Evolutionary conservation across 2,329 filamentous ascomycete species (phyloP).

Genomic region (Mariannaea elegans): DNA sequence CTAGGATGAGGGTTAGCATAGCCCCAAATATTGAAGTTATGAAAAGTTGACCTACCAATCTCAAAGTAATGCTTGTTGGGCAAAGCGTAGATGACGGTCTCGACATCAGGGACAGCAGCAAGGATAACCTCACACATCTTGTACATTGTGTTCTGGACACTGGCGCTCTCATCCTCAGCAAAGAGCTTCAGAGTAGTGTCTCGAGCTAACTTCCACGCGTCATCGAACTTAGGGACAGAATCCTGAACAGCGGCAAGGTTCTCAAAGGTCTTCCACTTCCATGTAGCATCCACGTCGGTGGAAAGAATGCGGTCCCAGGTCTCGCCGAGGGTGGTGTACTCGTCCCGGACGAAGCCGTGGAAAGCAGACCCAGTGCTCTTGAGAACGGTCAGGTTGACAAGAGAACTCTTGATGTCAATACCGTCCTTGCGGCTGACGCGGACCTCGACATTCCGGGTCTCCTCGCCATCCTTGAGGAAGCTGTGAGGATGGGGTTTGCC

Average conservation of each 20-base stretch:
- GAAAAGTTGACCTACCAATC: slow-evolving; percentile 70
- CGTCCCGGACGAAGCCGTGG: slow-evolving; percentile 91
- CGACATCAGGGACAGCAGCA: slow-evolving; percentile 74
- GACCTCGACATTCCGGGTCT: slow-evolving; percentile 85
- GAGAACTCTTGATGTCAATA: slow-evolving; percentile 79
- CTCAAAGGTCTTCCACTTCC: slow-evolving; percentile 83
- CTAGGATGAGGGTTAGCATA: slow-evolving; percentile 54
- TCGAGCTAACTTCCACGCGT: slow-evolving; percentile 80
- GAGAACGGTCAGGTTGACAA: slow-evolving; percentile 85
- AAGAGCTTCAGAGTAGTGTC: slow-evolving; percentile 91
- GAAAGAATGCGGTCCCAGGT: slow-evolving; percentile 95
- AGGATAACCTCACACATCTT: slow-evolving; percentile 95
- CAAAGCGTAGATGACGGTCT: slow-evolving; percentile 81
- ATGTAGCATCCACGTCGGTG: slow-evolving; percentile 87
- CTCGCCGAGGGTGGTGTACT: slow-evolving; percentile 90
- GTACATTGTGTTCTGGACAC: slow-evolving; percentile 98
- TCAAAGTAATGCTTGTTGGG: slow-evolving; percentile 99
- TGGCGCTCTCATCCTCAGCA: slow-evolving; percentile 88
- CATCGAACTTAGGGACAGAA: slow-evolving; percentile 74
- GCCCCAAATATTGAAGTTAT: background rate
- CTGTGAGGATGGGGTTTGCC: slow-evolving; percentile 94
- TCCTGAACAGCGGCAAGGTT: slow-evolving; percentile 73
- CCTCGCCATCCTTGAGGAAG: slow-evolving; percentile 88
- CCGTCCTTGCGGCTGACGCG: slow-evolving; percentile 72
- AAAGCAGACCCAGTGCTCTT: slow-evolving; percentile 98